These are phyloP conservation scores for Pythium plurisporium DNA, from an alignment of 352 stramenopile species.

Conservation along the genomic window DNA sequence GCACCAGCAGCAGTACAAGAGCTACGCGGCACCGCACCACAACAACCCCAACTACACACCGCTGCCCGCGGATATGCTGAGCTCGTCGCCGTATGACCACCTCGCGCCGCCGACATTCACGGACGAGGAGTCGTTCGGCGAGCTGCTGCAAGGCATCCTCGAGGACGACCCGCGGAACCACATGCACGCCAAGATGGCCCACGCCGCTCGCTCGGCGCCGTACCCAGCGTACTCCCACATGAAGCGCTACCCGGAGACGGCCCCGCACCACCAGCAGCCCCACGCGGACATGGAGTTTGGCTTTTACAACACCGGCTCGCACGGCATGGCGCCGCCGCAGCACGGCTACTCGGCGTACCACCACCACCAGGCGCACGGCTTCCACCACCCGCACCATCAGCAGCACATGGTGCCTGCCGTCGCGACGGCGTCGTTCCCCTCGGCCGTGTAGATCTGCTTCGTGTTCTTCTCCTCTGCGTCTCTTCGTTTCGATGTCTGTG, in stretches of 20 bases:
- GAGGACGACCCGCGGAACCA: slow-evolving; percentile 50
- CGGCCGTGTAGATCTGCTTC: slow-evolving; percentile 7
- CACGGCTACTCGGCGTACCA: slow-evolving; percentile 13
- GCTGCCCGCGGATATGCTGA: slow-evolving; percentile 17
- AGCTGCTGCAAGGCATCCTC: slow-evolving; percentile 66
- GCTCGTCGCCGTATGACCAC: slow-evolving; percentile 43
- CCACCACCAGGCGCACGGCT: slow-evolving; percentile 4
- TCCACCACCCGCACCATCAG: slow-evolving; percentile 9
- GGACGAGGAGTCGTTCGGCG: slow-evolving; percentile 64
- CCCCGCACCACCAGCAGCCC: background rate
- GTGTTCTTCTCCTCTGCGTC: background rate
- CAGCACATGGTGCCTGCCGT: slow-evolving; percentile 16
- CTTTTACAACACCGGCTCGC: slow-evolving; percentile 8
- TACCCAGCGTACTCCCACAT: slow-evolving; percentile 11
- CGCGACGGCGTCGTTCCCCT: slow-evolving; percentile 17
- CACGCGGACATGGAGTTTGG: slow-evolving; percentile 15
- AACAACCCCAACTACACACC: slow-evolving; percentile 13
- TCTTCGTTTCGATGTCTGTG: background rate
- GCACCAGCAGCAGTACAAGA: slow-evolving; percentile 1
- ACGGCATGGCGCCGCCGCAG: background rate
- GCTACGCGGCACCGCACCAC: background rate
- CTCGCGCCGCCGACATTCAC: slow-evolving; percentile 44
- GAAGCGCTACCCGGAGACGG: slow-evolving; percentile 7
- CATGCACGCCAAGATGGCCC: slow-evolving; percentile 5
- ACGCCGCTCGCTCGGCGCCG: background rate